phyloP scores from a whole-genome alignment of 2,329 filamentous ascomycete species.

The Neofusicoccum cordaticola region DNA sequence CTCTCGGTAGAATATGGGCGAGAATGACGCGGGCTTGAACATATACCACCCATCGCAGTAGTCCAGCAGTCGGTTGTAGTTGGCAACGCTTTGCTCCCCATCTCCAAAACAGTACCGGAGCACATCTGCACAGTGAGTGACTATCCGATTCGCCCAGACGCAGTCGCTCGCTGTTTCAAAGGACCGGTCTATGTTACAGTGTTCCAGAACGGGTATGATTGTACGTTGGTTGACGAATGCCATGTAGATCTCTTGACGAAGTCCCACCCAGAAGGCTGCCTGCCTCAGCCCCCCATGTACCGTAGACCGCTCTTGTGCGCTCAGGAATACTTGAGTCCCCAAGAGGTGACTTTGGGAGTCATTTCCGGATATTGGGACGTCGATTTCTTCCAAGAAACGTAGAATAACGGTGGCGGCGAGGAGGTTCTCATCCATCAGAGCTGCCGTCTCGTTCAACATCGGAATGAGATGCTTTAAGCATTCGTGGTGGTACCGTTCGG shows the following conservation, averaged over 20 bases:
- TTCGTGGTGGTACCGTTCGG: slow-evolving; percentile 42
- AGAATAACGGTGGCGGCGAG: slow-evolving; percentile 43
- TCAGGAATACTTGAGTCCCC: slow-evolving; percentile 30
- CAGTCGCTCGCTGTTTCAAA: slow-evolving; percentile 40
- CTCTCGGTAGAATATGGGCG: slow-evolving; percentile 52
- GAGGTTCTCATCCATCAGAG: slow-evolving; percentile 41
- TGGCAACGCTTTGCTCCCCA: slow-evolving; percentile 28
- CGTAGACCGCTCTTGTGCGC: slow-evolving; percentile 4
- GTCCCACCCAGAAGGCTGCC: slow-evolving; percentile 30
- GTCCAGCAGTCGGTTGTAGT: slow-evolving; percentile 47
- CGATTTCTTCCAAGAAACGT: slow-evolving; percentile 42
- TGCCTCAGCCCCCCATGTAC: slow-evolving; percentile 16
- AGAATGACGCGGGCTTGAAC: slow-evolving; percentile 51
- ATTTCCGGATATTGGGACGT: slow-evolving; percentile 34
- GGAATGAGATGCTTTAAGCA: slow-evolving; percentile 44
- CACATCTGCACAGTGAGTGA: slow-evolving; percentile 37
- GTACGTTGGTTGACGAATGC: slow-evolving; percentile 28
- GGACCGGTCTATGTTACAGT: slow-evolving; percentile 33
- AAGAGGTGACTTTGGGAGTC: slow-evolving; percentile 39
- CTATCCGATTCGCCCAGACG: slow-evolving; percentile 43
- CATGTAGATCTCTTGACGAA: slow-evolving; percentile 37
- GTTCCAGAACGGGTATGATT: slow-evolving; percentile 25
- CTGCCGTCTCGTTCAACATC: slow-evolving; percentile 37
- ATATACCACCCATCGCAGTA: slow-evolving; percentile 49
- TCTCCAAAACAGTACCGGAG: slow-evolving; percentile 58